Evolutionary conservation across 495 filamentous ascomycete genomes (phyloP), one percentile per base, ranked within the genome.

Genomic region (Cenococcum geophilum): DNA sequence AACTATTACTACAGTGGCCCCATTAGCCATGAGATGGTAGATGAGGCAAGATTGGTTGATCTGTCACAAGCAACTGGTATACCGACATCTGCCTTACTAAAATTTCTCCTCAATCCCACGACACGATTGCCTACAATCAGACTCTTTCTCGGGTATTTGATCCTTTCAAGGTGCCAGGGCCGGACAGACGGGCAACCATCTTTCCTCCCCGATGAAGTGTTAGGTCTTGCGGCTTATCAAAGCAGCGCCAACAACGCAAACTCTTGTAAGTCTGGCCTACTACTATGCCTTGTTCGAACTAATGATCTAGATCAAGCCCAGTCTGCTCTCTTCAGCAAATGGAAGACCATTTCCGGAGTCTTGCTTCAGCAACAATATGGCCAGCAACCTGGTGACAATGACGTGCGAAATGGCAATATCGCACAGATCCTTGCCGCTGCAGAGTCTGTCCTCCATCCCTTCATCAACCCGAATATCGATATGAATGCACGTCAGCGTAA

Each of bases 261-360:
- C 23, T 21, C 27, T 56, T 34, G 61, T 64, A 14, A 59, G 47
- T 48, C 10, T 10, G 16, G 11, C 8, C 47, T 22, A 20, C 16
- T 18, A 21, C 40, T 27, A 20, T 35, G 34, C 22, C 5, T 4
- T 5, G 35, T 6, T 6, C 20, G 10, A 23, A 27, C 57, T 59
- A n/a, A 55, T 21, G 34, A 8, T 12, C 10, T 22, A 8, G 45
- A 20, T 10, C 22, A n/a, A 68, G 49, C 23, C 42, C 55, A 61
- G 55, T 25, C 59, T 4, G 63, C 65, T 1, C 58, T 66, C 35
- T 60, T 68, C 42, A 68, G 69, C 54, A 68, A 68, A 55, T 73
- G 71, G 71, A 65, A 68, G 43, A 50, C 55, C 2, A 68, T 73
- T 48, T 63, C 71, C 0, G 69, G 61, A 5, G 59, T 62, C 1